Evolutionary conservation across 257 asterid genomes (phyloP), one percentile per base, ranked within the genome.

Genomic region (Linderniella brevidens): DNA sequence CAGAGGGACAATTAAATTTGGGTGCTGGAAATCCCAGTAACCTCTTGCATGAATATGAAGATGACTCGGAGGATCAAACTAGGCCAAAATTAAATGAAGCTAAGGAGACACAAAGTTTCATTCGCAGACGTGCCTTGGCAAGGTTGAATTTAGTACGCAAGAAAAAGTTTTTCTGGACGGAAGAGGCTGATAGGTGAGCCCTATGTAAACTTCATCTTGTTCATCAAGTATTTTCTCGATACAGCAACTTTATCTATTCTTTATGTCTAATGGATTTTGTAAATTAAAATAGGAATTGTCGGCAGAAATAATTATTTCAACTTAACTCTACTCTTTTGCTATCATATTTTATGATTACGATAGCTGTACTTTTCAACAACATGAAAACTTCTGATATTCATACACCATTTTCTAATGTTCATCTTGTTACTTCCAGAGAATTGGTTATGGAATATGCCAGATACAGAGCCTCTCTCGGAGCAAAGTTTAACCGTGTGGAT

Each of bases 131-230:
- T 65, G 79, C 82, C 58, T 60, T 65, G 53, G 72, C 90, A 55
- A 80, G 58, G 59, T 67, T 65, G 65, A 75, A 64, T 45, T 51
- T 75, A 29, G 54, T 60, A 43, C 86, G 80, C 18, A 70, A 50
- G 60, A 77, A 58, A 60, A 79, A 63, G 67, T 88, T 76, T 73
- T 64, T 56, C 9, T 88, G 98, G 98, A 74, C 82, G 42, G 95
- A 88, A 51, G 83, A 69, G 54, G 79, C 88, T 53, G 98, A 84
- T 50, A 80, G 97, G 97, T 88, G 74, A 69, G 54, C 29, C 25
- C 55, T 38, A 48, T 16, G 52, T 46, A 51, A 56, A 60, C 44
- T 42, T 53, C 39, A 13, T 48, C 41, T 58, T 59, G 19, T 58
- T 39, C 58, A 44, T 48, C 46, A 36, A 43, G 17, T 53, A 45